Base-by-base conservation (phyloP, 495 filamentous ascomycete species). In the Penicillium alfredii region DNA sequence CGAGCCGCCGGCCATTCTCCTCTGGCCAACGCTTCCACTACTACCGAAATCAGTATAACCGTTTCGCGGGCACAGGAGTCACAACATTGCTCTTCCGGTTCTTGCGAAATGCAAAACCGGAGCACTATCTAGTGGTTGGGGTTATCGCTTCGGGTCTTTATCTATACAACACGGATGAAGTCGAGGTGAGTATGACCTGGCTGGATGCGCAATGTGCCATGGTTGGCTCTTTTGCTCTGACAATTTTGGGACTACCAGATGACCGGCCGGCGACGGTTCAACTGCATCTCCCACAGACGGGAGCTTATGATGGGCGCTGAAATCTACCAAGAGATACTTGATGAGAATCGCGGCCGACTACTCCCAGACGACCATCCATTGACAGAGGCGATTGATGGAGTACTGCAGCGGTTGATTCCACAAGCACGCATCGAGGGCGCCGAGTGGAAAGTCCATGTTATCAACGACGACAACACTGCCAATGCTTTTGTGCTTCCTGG, bases 401-500 rank as follows among this genome's bases (percentile, higher is more conserved):
- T 96, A 0, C 66, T 96, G 63, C 52, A 72, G 37, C 63, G 81
- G 28, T 56, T 97, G 44, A 76, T 94, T 25, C 85, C 84, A 3
- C 70, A 74, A 17, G 76, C 69, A 20, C 80, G 79, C 0, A 61
- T 89, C 53, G 58, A 69, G 14, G 66, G 73, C 41, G 62, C 79
- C 17, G 43, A 78, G 6, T 95, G 90, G 89, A 84, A 88, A 62
- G 79, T 94, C 8, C 73, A 78, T 63, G 88, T 97, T 11, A 90
- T 97, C 37, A 68, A 87, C 8, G 82, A 82, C 34, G 61, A 71
- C 15, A 46, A 68, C 8, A 57, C 60, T 56, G 57, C 55, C 37
- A 97, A 97, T 53, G 90, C 90, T 0, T 94, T 95, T 58, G 90
- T 97, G 0, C 68, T 95, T 24, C 90, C 90, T 3, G 88, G 86